Evolutionary conservation across 306 rosid species (phyloP), one percentile per base, ranked within the genome.

Genomic region (Hippophae gyantsensis): DNA sequence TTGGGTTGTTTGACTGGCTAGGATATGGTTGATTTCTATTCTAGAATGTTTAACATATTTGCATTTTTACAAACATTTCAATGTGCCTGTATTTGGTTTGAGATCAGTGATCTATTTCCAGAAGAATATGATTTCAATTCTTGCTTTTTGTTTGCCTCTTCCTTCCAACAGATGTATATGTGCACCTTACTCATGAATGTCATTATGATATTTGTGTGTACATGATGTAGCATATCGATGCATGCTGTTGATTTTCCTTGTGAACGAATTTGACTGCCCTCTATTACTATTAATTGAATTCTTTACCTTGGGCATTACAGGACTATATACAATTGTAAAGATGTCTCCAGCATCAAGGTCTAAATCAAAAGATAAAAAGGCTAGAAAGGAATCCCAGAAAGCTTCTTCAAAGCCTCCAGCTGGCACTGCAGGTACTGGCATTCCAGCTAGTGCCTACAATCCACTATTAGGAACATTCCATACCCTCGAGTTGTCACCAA

Each of bases 391-490:
- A 69, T 63, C 78, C 61, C 95, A 79, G 56, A 77, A 78, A 69
- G 76, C 93, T 73, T 62, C 85, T 56, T 46, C 77, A 60, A 92
- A 86, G 81, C 66, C 84, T 43, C 41, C 75, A 47, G 71, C 99
- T 59, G 79, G 79, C 68, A 84, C 60, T 82, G 75, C 81, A 53
- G 68, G 70, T 63, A 65, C 74, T 72, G 86, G 84, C 57, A 62
- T 83, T 63, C 93, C 94, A 27, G 86, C 99, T 18, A 88, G 94
- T 80, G 97, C 87, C 8, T 88, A 93, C 76, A 86, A 93, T 73
- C 97, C 99, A 32, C 81, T 86, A 41, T 74, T 60, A 61, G 97
- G 99, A 74, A 93, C 99, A 38, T 93, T 93, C 65, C 97, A 93
- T 76, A 54, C 84, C 10, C 84, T 86, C 40, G 99, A 93, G 63